Base-by-base conservation (phyloP, 352 stramenopile genomes). In the Globisporangium megalacanthum region DNA sequence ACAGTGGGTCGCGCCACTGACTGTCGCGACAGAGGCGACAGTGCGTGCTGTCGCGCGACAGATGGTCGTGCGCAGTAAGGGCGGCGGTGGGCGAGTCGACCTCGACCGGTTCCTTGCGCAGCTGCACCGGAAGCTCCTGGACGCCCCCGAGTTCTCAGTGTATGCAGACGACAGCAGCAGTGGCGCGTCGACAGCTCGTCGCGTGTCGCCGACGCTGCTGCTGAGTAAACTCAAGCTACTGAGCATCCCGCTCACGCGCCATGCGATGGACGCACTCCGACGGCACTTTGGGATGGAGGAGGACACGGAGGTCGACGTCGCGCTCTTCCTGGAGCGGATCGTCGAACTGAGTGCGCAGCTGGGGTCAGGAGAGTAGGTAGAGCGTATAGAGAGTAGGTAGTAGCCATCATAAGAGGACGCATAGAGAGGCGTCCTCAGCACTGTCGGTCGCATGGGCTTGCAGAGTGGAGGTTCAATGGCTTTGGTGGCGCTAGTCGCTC, bases 201-300 rank as follows among this genome's bases (percentile, higher is more conserved):
- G 48, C 7, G 73, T 82, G 13, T 47, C 60, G 0, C 59, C 67
- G n/a, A 29, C 53, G 4, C 31, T 79, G 39, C 41, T 86, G 20
- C 52, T 76, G n/a, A 66, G 59, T 2, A 73, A 65, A 42, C 65
- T 86, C 5, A 70, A 80, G 35, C 69, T 77, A 36, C 71, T 86
- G 36, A 73, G 77, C 25, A 67, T 86, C 49, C 60, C 62, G 15
- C 39, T 86, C 11, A 57, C 54, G 17, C 76, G 70, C 25, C 39
- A 55, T 17, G 76, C 84, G 29, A 42, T 77, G 22, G 37, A 61
- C 41, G 53, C 64, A 10, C 58, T 86, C 0, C 49, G 80, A n/a
- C 69, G 73, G 6, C 73, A 86, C 31, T 77, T 84, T 35, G 73
- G 76, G 8, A 78, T 86, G 72, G 73, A 79, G 11, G 68, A 66